Evolutionary conservation across 805 yeast species (phyloP), one percentile per base, ranked within the genome.

Genomic region (Yarrowia alimentaria): DNA sequence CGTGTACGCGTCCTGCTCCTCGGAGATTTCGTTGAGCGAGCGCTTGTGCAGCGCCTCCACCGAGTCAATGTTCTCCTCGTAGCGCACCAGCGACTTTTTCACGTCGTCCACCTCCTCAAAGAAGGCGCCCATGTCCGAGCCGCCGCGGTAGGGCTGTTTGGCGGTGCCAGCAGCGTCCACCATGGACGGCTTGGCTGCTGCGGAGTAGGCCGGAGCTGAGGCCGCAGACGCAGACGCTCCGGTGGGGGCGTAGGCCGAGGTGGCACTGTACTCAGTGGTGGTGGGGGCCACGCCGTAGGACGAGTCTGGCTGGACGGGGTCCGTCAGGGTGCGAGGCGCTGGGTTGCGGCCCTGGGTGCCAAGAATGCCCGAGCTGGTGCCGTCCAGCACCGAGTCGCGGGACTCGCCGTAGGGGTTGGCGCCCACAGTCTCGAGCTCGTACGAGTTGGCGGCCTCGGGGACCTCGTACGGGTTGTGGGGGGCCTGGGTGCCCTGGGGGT

Each of bases 21-120:
- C 84, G 59, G 81, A 82, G 55, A 85, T 79, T 57, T 85, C 93
- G 56, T 80, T 81, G 60, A 87, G 70, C 32, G 87, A 71, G 59
- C 81, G 78, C 62, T 75, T 74, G 69, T 87, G 95, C 60, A 81
- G 75, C 53, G 76, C 73, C 65, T 84, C 84, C 54, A 86, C 78
- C 58, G 83, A 73, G 58, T 80, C 81, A 55, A 87, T 78, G 56
- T 83, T 69, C 61, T 76, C 79, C 62, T 81, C 79, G 67, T 84
- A 87, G 65, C 80, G 81, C 56, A 79, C 81, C 57, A 87, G 75
- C 59, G 79, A 79, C 55, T 75, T 75, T 68, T 85, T 82, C 65
- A 87, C 78, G 57, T 73, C 74, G 61, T 81, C 81, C 54, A 85
- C 79, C 60, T 79, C 79, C 56, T 76, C 74, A 77, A 85, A 85